A percentile compares a stretch with the other conserved stretches of the same genome.
These are phyloP conservation scores for Colletotrichum nymphaeae DNA, from an alignment of 2,329 filamentous ascomycete genomes.

Conservation along the genomic window DNA sequence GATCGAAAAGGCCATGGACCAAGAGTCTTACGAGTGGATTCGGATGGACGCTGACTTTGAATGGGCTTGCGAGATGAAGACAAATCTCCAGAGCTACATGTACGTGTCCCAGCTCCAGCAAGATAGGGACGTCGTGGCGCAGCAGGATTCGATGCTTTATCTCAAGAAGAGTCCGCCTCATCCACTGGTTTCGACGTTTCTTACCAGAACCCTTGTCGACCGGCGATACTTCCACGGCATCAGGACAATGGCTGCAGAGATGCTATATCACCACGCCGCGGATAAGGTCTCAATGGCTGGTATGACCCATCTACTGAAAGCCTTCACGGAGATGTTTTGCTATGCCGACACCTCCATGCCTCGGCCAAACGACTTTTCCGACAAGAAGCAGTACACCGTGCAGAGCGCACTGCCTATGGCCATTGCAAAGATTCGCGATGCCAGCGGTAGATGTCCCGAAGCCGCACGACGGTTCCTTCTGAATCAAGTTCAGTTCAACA, in stretches of 20 bases:
- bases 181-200: constrained; percentile 87
- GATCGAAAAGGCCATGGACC: constrained; percentile 90
- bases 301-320: constrained; percentile 83
- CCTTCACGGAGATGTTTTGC: constrained; percentile 91
- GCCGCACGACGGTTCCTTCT: constrained; percentile 86
- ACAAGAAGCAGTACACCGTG: constrained; percentile 86
- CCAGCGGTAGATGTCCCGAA: constrained; percentile 80
- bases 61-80: constrained; percentile 89
- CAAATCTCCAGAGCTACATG: constrained; percentile 94
- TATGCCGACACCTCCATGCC: constrained; percentile 82
- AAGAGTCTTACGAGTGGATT: constrained; percentile 99
- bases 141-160: constrained; percentile 80
- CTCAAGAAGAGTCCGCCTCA: constrained; percentile 76
- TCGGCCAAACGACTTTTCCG: constrained; percentile 89
- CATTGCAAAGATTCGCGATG: constrained; percentile 81
- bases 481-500: constrained; percentile 91
- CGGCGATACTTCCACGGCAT: constrained; percentile 94
- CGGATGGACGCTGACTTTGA: constrained; percentile 98
- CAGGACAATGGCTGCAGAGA: constrained; percentile 83
- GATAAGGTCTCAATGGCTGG: constrained; percentile 80
- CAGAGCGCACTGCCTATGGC: constrained; percentile 86
- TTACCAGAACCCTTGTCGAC: constrained; percentile 91
- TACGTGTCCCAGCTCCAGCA: constrained; percentile 97
- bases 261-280: constrained; percentile 80
- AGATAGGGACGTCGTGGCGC: constrained; percentile 95